Evolutionary conservation across 768 basidiomycete genomes (phyloP).

Genomic region (Rhodocollybia butyracea): DNA sequence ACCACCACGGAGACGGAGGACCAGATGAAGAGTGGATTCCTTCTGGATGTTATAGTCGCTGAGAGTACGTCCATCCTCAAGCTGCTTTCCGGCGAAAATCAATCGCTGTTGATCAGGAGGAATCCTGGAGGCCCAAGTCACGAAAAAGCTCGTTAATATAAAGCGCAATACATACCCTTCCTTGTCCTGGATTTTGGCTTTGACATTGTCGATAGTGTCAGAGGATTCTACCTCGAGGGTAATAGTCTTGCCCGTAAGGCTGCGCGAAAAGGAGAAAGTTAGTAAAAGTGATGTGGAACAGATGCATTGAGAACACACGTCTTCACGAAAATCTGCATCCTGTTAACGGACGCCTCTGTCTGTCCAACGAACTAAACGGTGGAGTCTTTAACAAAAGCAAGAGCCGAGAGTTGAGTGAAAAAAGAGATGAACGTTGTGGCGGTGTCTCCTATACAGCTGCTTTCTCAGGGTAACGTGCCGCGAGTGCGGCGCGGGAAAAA

Average conservation of each 20-base stretch:
- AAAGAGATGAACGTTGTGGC: not conserved
- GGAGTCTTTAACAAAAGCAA: constrained; percentile 93
- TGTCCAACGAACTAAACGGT: constrained; percentile 89
- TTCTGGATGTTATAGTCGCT: constrained; percentile 98
- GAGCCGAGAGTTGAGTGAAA: constrained; percentile 31
- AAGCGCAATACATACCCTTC: constrained; percentile 62
- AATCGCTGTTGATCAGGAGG: constrained; percentile 95
- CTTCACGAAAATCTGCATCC: constrained; percentile 99
- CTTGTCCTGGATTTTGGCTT: constrained; percentile 97
- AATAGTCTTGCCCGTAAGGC: constrained; percentile 99
- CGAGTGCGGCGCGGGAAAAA: too few species aligned
- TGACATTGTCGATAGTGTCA: constrained; percentile 97
- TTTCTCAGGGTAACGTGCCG: not conserved
- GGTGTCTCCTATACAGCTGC: not conserved
- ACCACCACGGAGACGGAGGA: constrained; percentile 97
- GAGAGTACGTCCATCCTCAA: constrained; percentile 97
- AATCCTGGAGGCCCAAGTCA: constrained; percentile 44
- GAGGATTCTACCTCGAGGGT: constrained; percentile 97
- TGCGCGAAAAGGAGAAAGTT: constrained; percentile 26
- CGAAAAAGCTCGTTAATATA: constrained; percentile 5
- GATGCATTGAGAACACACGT: constrained; percentile 65
- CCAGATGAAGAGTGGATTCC: constrained; percentile 97
- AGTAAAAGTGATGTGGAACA: constrained; percentile 9
- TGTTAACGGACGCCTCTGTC: constrained; percentile 66
- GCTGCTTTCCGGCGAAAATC: constrained; percentile 99